Evolutionary conservation across 495 filamentous ascomycete genomes (phyloP), one percentile per base, ranked within the genome.

Genomic region (Darksidea phi): DNA sequence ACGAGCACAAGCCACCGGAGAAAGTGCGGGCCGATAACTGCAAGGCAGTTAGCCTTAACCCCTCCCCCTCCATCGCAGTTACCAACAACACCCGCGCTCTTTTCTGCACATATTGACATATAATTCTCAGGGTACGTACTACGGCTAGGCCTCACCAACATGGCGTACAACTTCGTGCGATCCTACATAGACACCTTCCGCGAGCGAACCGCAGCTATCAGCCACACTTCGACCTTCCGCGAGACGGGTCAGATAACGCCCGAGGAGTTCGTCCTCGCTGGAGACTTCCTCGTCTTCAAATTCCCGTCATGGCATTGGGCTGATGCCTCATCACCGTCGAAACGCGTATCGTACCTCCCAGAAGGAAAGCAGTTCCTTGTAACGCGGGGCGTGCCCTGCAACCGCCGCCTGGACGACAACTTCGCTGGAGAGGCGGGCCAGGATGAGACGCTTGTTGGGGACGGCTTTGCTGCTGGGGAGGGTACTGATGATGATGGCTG

Each of bases 261-360:
- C 42, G 95, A 97, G 71, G 94, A 99, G 80, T 99, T 99, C 73
- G 80, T 96, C 15, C 86, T 87, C 3, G 95, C 94, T 2, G 94
- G 95, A 66, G 94, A 99, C 77, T 99, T 97, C 75, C 88, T 99
- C 38, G 91, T 96, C 70, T 96, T 93, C 84, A 97, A 96, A 78
- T 99, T 99, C 75, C 94, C 94, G 6, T 94, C 93, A 46, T 99
- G 94, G 94, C 87, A 89, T n/a, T 99, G 94, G 94, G 83, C 85
- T 57, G 89, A 93, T 66, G 92, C 92, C 48, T 89, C 91, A 10
- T 82, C 82, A 18, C 81, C 86, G 1, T 78, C 83, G 28, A 88
- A 90, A 68, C 88, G 92, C 48, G 88, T 88, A 17, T 74, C 79
- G 50, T 88, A 96, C 68, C 86, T 99, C 0, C 94, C 94, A 2